Base-by-base conservation (phyloP, 2,329 filamentous ascomycete species). In the Colletotrichum neosansevieriae region DNA sequence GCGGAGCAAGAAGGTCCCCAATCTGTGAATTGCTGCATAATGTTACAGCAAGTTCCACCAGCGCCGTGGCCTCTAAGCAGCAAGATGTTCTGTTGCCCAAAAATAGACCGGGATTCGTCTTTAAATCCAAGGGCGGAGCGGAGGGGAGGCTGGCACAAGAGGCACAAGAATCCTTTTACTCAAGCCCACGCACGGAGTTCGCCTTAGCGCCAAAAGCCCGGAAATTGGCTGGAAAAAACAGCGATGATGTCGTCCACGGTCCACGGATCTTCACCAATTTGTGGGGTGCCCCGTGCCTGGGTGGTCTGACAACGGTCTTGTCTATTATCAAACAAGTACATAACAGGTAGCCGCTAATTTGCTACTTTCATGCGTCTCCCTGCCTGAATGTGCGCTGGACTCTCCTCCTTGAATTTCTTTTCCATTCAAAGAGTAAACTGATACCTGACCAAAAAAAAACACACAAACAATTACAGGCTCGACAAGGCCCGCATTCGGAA, bases 221-320 rank as follows among this genome's bases (percentile, higher is more conserved):
- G 49, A 58, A 44, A 34, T 58, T 42, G 15, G 44, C n/a, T 15
- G 12, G 32, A 24, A 44, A n/a, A 17, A 15, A 24, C 40, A 34
- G 38, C 24, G 29, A 69, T 69, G 66, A 69, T 54, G 61, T 60
- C 54, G 24, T 24, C 34, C 61, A 10, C 47, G 19, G 24, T 24
- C 34, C 61, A 10, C 47, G 19, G n/a, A 56, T 50, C 36, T 47
- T 59, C 42, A 49, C 61, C 12, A 7, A 42, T 36, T 51, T 42
- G 42, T 56, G 66, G 61, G 62, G 61, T 36, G 36, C 44, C 64
- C 36, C 58, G 62, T 49, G 54, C 61, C 40, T 54, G 47, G 24
- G 42, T 69, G 49, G 54, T 69, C 61, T 69, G 66, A 69, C 62
- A 60, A 59, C 56, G 40, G 61, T 32, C 42, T 60, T 50, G 56